Percentiles rank a stretch among this genome's conserved stretches.
Conservation (phyloP, 257 asterid genomes). For the Eustoma russellianum region DNA sequence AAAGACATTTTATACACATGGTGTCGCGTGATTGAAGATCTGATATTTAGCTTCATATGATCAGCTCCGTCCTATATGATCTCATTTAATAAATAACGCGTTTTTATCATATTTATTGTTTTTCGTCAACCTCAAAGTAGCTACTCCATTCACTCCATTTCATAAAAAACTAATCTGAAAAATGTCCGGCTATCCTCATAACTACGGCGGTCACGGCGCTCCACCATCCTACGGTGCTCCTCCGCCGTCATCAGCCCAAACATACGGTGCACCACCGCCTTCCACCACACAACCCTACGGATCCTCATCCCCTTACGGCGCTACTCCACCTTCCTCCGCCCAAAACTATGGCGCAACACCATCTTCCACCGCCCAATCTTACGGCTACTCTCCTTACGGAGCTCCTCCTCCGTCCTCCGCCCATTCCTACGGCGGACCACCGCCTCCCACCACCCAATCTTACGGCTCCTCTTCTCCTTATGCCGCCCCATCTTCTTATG, state of each 20-base stretch:
- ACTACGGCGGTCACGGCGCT: constrained; percentile 16
- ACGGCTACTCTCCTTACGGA: constrained; percentile 15
- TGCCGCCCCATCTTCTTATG: constrained; percentile 5
- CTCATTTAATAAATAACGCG: no score
- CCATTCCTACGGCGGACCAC: constrained; percentile 29
- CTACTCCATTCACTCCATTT: no score
- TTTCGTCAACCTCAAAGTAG: no score
- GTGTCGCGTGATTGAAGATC: no score
- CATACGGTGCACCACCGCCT: constrained; percentile 21
- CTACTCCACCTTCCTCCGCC: constrained; percentile 24
- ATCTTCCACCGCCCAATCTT: constrained; percentile 14
- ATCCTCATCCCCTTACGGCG: not conserved
- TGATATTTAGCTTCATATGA: no score
- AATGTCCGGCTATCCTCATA: constrained; percentile 63
- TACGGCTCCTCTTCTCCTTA: constrained; percentile 7
- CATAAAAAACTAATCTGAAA: not conserved
- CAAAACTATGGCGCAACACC: constrained; percentile 21
- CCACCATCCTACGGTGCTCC: constrained; percentile 22
- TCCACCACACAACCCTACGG: constrained; percentile 12
- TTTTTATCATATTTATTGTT: no score
- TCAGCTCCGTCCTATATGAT: no score
- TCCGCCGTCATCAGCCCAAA: constrained; percentile 17
- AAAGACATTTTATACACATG: no score
- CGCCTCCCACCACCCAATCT: constrained; percentile 17
- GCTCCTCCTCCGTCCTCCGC: constrained; percentile 33